phyloP scores from a whole-genome alignment of 2,329 filamentous ascomycete species.

The Neofusicoccum laricinum region DNA sequence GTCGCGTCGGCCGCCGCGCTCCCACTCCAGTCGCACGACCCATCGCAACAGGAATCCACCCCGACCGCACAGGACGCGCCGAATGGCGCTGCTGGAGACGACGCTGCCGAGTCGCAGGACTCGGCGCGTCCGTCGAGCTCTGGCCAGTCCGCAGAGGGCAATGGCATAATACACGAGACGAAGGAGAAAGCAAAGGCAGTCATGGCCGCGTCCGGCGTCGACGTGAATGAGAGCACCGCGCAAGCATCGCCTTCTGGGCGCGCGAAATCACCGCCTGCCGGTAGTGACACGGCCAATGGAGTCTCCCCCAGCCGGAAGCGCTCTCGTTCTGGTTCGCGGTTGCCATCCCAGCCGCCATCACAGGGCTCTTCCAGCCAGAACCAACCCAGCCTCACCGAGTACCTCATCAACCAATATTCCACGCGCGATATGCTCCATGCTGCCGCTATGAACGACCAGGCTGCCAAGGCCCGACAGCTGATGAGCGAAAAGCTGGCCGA shows the following conservation, averaged over 20 bases:
- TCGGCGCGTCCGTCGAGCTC: constrained; percentile 26
- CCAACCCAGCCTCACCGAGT: constrained; percentile 37
- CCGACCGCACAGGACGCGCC: constrained; percentile 29
- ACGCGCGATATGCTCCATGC: constrained; percentile 61
- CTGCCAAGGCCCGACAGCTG: constrained; percentile 40
- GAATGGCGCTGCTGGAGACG: constrained; percentile 31
- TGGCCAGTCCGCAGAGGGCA: constrained; percentile 29
- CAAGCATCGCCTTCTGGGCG: constrained; percentile 24
- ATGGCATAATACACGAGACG: constrained; percentile 53
- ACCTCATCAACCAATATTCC: constrained; percentile 62
- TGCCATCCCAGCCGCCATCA: constrained; percentile 40
- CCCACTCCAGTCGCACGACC: constrained; percentile 25
- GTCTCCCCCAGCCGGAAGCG: constrained; percentile 53
- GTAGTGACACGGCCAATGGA: constrained; percentile 46
- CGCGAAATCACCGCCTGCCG: constrained; percentile 29
- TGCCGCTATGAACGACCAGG: constrained; percentile 51
- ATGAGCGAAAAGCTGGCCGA: constrained; percentile 64
- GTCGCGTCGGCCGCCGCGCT: constrained; percentile 22
- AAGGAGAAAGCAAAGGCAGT: constrained; percentile 61
- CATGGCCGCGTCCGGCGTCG: constrained; percentile 52
- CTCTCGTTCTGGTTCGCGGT: constrained; percentile 58
- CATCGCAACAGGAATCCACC: constrained; percentile 22
- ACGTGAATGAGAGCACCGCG: constrained; percentile 30
- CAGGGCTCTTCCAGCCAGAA: constrained; percentile 39
- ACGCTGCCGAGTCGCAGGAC: constrained; percentile 33